phyloP scores from a whole-genome alignment of 768 basidiomycete species.

The Ramaria rubella region DNA sequence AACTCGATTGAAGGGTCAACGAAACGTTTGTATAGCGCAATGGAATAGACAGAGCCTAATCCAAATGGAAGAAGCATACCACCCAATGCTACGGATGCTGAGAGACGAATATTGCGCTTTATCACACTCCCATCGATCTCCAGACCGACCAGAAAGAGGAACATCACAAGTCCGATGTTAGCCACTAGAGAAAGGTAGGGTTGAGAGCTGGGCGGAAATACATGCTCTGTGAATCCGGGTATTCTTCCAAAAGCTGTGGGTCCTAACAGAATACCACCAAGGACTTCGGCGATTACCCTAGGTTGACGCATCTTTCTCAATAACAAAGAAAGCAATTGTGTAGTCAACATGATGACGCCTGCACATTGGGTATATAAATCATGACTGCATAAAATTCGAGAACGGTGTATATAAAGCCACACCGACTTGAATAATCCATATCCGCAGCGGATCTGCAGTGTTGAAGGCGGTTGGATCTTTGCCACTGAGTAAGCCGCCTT shows the following conservation, averaged over 20 bases:
- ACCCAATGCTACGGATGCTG: conserved; percentile 62
- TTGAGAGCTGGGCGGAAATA: conserved; percentile 69
- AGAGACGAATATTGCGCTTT: conserved; percentile 65
- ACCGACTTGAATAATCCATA: conserved; percentile 7
- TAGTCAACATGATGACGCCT: conserved; percentile 80
- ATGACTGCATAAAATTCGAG: neutral
- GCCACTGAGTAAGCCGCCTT: conserved; percentile 75
- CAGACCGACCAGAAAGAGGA: conserved; percentile 89
- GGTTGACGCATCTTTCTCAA: conserved; percentile 80
- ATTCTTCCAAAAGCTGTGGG: conserved; percentile 61
- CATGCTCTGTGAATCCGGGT: conserved; percentile 78
- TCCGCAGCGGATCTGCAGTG: conserved; percentile 45
- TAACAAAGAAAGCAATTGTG: conserved; percentile 64
- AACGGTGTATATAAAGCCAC: neutral
- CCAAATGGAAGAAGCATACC: conserved; percentile 89
- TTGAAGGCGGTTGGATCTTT: conserved; percentile 66
- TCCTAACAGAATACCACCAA: conserved; percentile 88
- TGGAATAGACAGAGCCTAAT: conserved; percentile 64
- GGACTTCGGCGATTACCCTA: conserved; percentile 74
- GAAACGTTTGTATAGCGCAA: conserved; percentile 69
- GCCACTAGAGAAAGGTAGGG: conserved; percentile 82
- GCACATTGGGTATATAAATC: conserved; percentile 50
- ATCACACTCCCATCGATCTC: conserved; percentile 81
- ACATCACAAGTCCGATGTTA: conserved; percentile 81
- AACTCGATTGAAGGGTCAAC: conserved; percentile 62